Base-by-base conservation (phyloP, 768 basidiomycete genomes). In the Leccinum barrowsii region DNA sequence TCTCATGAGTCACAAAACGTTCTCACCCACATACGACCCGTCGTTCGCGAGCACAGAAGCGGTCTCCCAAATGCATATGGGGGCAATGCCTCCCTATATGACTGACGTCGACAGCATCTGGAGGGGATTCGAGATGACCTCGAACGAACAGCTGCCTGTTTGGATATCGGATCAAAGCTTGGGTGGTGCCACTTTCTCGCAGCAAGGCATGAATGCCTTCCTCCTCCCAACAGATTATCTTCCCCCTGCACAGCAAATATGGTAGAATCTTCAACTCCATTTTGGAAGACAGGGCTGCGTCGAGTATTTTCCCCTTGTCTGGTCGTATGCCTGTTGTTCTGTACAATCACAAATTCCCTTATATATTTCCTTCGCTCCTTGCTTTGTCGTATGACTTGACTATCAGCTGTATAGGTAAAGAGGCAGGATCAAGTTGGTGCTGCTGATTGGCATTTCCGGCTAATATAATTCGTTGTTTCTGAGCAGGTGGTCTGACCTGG, bases 111-210 rank as follows among this genome's bases (percentile, higher is more conserved):
- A 92, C 47, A 80, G 81, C 59, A 90, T 92, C 58, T 88, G 86
- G 84, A 82, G 86, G 53, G 86, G 85, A 30, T 86, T 91, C 65
- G 88, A 89, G 69, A 78, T 80, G 71, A 85, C 85, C 21, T 75
- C 87, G 12, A 85, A 78, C 58, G 89, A 90, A 66, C 89, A 90
- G 64, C 76, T 91, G 10, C 90, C 91, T 19, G 85, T 92, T 26
- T 93, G 90, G 90, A 84, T 92, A 48, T 89, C 90, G 35, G 91
- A 93, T 70, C 87, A 90, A 70, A 90, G 81, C 63, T 74, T 92
- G 2, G 91, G 90, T 48, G 90, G 89, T 51, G 82, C 76, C 65
- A 82, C 85, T 7, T 89, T 91, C 73, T 80, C 85, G 32, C 89
- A 90, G 70, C 82, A 89, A 65, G 91, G 92, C 61, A 90, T 93